phyloP scores from a whole-genome alignment of 2,329 filamentous ascomycete species.

The Botryotinia convoluta region DNA sequence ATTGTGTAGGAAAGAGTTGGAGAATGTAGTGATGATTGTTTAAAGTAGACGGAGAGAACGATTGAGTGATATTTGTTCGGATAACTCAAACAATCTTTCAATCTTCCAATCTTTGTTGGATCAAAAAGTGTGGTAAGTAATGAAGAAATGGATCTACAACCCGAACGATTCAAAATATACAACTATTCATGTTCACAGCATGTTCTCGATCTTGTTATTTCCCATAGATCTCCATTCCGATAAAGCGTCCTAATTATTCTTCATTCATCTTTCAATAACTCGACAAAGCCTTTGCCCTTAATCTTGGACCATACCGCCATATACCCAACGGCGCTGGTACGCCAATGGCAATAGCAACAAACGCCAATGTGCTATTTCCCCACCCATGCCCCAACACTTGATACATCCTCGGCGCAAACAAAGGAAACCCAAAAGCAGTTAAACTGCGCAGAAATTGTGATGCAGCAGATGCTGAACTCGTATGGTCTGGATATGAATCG shows the following conservation, averaged over 20 bases:
- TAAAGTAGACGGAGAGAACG: not conserved
- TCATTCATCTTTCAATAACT: constrained; percentile 20
- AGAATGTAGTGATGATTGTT: not conserved
- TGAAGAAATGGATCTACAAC: too few species aligned
- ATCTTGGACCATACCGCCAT: constrained; percentile 40
- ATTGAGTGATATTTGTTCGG: not conserved
- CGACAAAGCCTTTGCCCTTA: constrained; percentile 36
- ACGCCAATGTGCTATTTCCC: constrained; percentile 41
- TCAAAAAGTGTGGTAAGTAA: not conserved
- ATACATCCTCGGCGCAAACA: constrained; percentile 28
- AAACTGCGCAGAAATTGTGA: constrained; percentile 27
- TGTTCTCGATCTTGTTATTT: not conserved
- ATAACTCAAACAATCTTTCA: not conserved
- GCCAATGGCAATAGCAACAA: constrained; percentile 42
- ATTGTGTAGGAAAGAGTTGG: not conserved
- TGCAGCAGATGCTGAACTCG: constrained; percentile 42
- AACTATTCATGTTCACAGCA: not conserved
- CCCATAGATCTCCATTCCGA: not conserved
- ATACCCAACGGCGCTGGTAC: constrained; percentile 46
- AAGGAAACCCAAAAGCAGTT: constrained; percentile 39
- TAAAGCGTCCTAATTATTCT: not conserved
- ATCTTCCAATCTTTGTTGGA: not conserved
- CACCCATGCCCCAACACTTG: constrained; percentile 44
- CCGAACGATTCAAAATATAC: not conserved
- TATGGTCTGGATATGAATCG: constrained; percentile 44